Base-by-base conservation (phyloP, 352 stramenopile genomes). In the Globisporangium sylvaticum region DNA sequence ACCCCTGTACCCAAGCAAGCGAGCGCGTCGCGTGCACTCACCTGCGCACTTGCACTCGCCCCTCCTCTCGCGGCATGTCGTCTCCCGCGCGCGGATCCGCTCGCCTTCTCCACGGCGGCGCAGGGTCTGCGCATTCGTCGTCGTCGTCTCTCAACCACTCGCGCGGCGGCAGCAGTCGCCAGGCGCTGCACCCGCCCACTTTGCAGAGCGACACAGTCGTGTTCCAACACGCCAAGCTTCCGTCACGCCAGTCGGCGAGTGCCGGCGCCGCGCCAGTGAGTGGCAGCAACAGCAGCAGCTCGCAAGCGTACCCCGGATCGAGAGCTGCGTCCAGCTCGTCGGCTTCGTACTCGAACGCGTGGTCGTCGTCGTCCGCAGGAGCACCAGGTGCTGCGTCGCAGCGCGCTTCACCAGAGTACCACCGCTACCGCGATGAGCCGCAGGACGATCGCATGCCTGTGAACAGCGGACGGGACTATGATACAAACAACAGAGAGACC, bases 191-290 rank as follows among this genome's bases (percentile, higher is more conserved):
- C 55, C 58, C 71, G 37, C 67, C 72, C 29, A 73, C 67, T 37
- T 62, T 89, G 50, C 71, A 79, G 31, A 83, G 79, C 62, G 81
- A 90, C 65, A 86, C 81, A 0, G 76, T 90, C 31, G 79, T 90
- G 24, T 90, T 90, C 69, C 80, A 81, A 56, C 70, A 81, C 62
- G 75, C 81, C 20, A 88, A 87, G 55, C 66, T 82, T 14, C 79
- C 76, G 25, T 65, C 67, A 61, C 79, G 67, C 29, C 81, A 65
- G 67, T 62, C 37, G n/a, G 42, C 73, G 22, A 64, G 70, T n/a
- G 66, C 69, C 14, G 61, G 62, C 12, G 10, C 58, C 59, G 37
- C 62, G 22, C 39, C 56, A 27, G n/a, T 34, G 20, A 37, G 37
- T 18, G 37, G 37, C 37, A 18, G 27, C 7, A n/a, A n/a, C 5